These are phyloP conservation scores for Solanum dulcamara DNA, from an alignment of 257 asterid genomes.

Conservation along the genomic window DNA sequence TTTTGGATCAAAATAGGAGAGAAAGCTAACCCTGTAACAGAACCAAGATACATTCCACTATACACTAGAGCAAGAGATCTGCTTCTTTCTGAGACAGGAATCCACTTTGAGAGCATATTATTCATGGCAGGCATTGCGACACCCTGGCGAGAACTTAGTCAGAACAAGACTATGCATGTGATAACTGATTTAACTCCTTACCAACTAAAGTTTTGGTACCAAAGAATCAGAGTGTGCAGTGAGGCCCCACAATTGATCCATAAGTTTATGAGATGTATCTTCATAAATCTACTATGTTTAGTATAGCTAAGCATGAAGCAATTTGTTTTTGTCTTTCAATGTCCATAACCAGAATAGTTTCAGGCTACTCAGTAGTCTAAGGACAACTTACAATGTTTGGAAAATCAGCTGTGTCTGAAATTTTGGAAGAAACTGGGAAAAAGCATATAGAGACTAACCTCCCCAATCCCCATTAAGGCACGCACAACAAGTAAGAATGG, in stretches of 20 bases:
- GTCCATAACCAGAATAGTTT: neutral
- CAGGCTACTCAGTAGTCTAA: neutral
- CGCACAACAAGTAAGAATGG: constrained; percentile 80
- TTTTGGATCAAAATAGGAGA: constrained; percentile 79
- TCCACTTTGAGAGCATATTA: constrained; percentile 83
- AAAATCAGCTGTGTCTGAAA: neutral
- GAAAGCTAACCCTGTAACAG: constrained; percentile 81
- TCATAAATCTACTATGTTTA: neutral
- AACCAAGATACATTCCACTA: constrained; percentile 99
- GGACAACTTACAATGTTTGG: neutral
- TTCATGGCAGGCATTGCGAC: constrained; percentile 99
- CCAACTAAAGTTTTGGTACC: neutral
- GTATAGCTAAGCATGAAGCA: neutral
- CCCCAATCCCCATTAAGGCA: constrained; percentile 99
- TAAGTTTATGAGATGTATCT: neutral
- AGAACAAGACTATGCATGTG: neutral
- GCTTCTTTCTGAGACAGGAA: constrained; percentile 98
- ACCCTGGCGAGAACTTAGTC: constrained; percentile 18
- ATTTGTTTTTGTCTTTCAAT: neutral
- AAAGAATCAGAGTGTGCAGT: neutral
- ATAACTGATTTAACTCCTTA: neutral
- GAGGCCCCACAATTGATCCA: neutral
- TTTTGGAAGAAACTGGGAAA: neutral
- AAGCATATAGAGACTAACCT: constrained; percentile 41
- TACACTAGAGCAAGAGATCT: constrained; percentile 93